Evolutionary conservation across 495 filamentous ascomycete species (phyloP).

Genomic region (Neohortaea acidophila): DNA sequence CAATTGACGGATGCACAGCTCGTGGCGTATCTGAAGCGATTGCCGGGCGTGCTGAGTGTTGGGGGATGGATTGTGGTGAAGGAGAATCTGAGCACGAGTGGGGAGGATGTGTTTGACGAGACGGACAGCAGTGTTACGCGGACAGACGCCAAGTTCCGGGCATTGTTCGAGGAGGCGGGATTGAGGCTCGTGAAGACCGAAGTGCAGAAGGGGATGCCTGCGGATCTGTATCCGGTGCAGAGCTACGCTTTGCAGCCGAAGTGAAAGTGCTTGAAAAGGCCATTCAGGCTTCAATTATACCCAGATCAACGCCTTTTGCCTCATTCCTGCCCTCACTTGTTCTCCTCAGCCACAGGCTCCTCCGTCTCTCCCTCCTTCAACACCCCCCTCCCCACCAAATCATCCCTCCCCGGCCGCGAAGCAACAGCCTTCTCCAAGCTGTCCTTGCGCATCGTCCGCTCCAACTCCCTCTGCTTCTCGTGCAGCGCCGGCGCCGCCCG

Average conservation of each 20-base stretch:
- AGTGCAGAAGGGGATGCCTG: conserved; percentile 46
- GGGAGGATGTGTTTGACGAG: conserved; percentile 58
- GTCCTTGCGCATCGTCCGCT: conserved; percentile 72
- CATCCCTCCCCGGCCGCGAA: conserved; percentile 56
- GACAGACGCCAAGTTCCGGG: conserved; percentile 52
- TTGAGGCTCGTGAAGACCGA: conserved; percentile 54
- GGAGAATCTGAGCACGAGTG: conserved; percentile 62
- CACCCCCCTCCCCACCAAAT: conserved; percentile 64
- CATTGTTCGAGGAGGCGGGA: conserved; percentile 53
- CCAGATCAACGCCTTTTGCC: too few species aligned
- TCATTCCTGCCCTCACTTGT: too few species aligned
- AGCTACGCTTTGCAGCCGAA: conserved; percentile 25
- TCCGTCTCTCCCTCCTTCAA: too few species aligned
- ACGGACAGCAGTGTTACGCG: conserved; percentile 66
- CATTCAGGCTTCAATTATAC: too few species aligned
- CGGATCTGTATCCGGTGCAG: conserved; percentile 25
- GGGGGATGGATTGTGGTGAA: conserved; percentile 60
- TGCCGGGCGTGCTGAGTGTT: conserved; percentile 38
- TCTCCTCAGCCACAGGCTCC: too few species aligned
- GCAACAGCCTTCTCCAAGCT: conserved; percentile 69
- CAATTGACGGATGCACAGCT: conserved; percentile 73
- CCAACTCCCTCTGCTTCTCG: conserved; percentile 63
- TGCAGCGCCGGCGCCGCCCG: conserved; percentile 59
- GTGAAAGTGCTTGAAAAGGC: too few species aligned
- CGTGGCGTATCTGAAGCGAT: conserved; percentile 48